Evolutionary conservation across 2,329 filamentous ascomycete genomes (phyloP).

Genomic region (Diaporthe capsici): DNA sequence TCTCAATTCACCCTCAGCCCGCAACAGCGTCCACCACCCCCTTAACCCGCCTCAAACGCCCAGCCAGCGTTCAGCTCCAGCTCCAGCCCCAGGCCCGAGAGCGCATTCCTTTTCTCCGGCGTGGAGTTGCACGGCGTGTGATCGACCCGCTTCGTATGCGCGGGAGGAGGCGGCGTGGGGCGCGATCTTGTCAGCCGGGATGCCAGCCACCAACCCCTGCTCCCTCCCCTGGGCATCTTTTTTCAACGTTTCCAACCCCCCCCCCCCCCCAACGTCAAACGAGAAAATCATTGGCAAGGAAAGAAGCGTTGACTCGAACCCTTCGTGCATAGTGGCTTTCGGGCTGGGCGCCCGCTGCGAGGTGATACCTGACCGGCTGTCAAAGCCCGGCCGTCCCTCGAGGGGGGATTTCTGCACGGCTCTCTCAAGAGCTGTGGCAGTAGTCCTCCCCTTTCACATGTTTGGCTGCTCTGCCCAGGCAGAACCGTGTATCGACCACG

Average conservation of each 20-base stretch:
- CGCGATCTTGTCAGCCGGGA: background rate
- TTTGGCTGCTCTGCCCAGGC: background rate
- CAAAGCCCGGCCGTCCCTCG: background rate
- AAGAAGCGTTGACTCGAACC: background rate
- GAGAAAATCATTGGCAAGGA: background rate
- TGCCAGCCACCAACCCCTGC: background rate
- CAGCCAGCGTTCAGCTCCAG: background rate
- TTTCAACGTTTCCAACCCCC: background rate
- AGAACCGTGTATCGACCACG: background rate
- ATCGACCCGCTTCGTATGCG: background rate
- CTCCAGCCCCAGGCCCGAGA: constrained; percentile 5
- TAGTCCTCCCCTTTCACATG: background rate
- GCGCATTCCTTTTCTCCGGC: background rate
- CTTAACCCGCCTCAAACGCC: background rate
- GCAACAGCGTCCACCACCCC: background rate
- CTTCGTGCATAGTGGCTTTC: background rate
- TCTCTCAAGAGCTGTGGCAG: background rate
- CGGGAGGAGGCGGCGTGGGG: background rate
- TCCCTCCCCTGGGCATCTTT: background rate
- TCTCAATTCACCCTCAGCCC: background rate
- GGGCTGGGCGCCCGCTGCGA: background rate
- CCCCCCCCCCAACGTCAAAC: background rate
- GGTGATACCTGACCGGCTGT: background rate
- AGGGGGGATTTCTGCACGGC: background rate
- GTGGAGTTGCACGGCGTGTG: background rate